These are phyloP conservation scores for Pochonia chlamydosporia DNA, from an alignment of 2,329 filamentous ascomycete species.

Conservation along the genomic window DNA sequence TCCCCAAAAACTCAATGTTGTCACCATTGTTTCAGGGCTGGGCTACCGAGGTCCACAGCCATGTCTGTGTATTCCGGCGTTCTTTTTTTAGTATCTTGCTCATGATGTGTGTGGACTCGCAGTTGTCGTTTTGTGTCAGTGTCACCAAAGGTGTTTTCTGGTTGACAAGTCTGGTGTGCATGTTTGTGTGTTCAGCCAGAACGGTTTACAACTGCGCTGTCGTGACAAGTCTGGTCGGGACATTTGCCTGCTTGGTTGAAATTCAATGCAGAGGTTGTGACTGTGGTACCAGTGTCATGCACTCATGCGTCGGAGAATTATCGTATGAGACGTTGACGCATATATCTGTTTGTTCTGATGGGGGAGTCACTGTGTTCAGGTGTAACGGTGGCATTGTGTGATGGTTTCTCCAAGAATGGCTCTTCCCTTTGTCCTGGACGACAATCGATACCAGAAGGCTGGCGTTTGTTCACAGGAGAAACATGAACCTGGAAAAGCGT, in stretches of 20 bases:
- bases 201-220: not conserved
- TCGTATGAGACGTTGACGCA: not conserved
- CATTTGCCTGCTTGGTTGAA: not conserved
- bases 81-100: not conserved
- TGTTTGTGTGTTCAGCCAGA: not conserved
- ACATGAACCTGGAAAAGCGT: too few relatives aligned
- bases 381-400: not conserved
- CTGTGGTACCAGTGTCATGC: not conserved
- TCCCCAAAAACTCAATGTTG: not conserved
- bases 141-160: not conserved
- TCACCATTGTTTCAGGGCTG: not conserved
- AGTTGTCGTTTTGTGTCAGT: not conserved
- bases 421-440: not conserved
- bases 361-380: not conserved
- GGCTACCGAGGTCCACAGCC: not conserved
- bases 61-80: not conserved
- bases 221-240: not conserved
- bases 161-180: not conserved
- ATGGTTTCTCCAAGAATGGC: not conserved
- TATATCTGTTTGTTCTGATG: not conserved
- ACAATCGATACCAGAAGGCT: not conserved
- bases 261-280: not conserved
- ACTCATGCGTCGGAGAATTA: not conserved
- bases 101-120: not conserved
- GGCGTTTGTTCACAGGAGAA: too few relatives aligned